Conservation (phyloP, 139 green algal species). For the Diplosphaera chodatii region DNA sequence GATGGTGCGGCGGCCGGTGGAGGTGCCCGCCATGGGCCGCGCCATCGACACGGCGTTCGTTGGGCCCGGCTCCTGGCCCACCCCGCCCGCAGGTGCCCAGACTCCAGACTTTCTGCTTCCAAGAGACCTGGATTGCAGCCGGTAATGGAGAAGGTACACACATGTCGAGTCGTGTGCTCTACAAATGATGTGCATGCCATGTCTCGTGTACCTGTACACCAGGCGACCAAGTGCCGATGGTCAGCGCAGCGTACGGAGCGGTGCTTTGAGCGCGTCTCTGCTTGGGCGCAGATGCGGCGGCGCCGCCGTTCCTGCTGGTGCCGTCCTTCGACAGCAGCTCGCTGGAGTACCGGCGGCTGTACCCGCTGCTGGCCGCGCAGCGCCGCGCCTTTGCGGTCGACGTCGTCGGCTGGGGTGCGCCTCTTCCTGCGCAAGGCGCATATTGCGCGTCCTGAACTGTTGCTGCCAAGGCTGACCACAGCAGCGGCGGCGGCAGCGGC, state of each 20-base stretch:
- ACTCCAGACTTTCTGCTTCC: no score
- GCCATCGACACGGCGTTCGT: constrained; percentile 34
- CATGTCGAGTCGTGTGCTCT: no score
- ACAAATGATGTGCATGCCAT: no score
- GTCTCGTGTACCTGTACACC: no score
- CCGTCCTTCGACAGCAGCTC: constrained; percentile 77
- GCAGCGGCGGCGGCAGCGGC: no score
- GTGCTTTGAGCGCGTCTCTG: no score
- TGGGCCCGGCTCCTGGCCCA: constrained; percentile 1
- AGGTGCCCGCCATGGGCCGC: constrained; percentile 16
- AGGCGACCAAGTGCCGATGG: neutral
- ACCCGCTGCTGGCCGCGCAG: constrained; percentile 52
- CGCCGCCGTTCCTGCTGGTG: constrained; percentile 70
- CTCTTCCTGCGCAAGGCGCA: neutral
- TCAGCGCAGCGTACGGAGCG: no score
- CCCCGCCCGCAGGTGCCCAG: no score
- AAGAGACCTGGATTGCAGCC: no score
- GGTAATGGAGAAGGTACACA: no score
- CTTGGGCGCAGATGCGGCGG: neutral
- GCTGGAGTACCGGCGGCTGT: constrained; percentile 70
- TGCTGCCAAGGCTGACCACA: no score
- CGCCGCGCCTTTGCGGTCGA: constrained; percentile 65
- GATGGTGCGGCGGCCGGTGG: constrained; percentile 15
- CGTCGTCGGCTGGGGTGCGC: constrained; percentile 51
- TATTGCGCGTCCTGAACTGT: no score